phyloP scores from a whole-genome alignment of 768 basidiomycete genomes.

The Suillus alpinus region DNA sequence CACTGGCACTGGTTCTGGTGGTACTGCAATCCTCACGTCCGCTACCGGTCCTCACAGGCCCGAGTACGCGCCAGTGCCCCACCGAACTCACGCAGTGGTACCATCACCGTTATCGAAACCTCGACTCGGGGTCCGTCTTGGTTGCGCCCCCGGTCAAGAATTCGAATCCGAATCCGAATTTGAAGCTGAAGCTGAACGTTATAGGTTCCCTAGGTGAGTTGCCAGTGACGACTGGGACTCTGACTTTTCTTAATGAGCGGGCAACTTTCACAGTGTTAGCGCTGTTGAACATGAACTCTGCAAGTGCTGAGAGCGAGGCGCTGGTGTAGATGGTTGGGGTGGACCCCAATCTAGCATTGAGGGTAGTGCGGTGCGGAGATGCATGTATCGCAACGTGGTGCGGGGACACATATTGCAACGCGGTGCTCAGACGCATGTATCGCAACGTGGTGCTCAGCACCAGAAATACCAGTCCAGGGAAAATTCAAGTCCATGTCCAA shows the following conservation, averaged over 20 bases:
- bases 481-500: not conserved
- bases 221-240: not conserved
- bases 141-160: not conserved
- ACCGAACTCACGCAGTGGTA: not conserved
- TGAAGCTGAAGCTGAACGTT: too few species aligned
- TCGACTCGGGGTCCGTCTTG: not conserved
- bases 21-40: not conserved
- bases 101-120: not conserved
- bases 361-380: too few species aligned
- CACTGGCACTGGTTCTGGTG: too few species aligned
- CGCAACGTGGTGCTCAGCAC: not conserved
- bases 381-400: too few species aligned
- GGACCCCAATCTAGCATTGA: not conserved
- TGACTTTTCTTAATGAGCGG: not conserved
- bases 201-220: not conserved
- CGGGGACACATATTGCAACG: too few species aligned
- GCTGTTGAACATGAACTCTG: not conserved
- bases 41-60: not conserved
- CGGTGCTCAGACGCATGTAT: not conserved
- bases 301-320: not conserved
- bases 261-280: not conserved
- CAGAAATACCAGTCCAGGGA: not conserved
- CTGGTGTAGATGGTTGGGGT: not conserved
- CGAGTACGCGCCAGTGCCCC: not conserved
- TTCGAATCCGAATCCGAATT: not conserved